A percentile compares a stretch with the other conserved stretches of the same genome.
These are phyloP conservation scores for Aphanomyces invadans DNA, from an alignment of 352 stramenopile species.

Conservation along the genomic window DNA sequence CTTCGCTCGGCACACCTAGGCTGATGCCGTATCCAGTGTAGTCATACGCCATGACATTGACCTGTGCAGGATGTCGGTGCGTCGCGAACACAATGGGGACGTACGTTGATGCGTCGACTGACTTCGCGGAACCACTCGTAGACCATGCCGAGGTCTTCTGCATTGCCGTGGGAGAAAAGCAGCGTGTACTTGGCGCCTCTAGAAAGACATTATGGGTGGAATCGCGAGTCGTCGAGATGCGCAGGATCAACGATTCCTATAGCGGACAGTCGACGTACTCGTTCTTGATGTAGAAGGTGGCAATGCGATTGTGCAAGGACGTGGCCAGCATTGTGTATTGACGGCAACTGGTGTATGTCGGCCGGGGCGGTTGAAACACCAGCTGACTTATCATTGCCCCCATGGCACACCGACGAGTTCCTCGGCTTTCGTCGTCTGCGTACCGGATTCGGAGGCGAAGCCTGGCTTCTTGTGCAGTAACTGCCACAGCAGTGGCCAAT, in stretches of 20 bases:
- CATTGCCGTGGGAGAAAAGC: conserved; percentile 96
- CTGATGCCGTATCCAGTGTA: conserved; percentile 98
- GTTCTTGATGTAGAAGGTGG: conserved; percentile 92
- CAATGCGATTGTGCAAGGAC: conserved; percentile 80
- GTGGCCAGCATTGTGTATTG: conserved; percentile 93
- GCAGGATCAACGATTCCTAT: background rate
- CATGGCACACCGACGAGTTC: conserved; percentile 57
- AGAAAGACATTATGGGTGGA: background rate
- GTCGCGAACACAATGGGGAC: background rate
- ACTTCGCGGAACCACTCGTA: conserved; percentile 96
- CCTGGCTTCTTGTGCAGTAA: too few relatives aligned
- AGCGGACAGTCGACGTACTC: conserved; percentile 39
- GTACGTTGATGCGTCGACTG: conserved; percentile 57
- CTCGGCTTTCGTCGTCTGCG: conserved; percentile 39
- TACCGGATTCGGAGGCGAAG: too few relatives aligned
- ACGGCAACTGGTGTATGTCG: conserved; percentile 66
- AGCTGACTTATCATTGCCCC: conserved; percentile 70
- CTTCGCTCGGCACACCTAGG: conserved; percentile 87
- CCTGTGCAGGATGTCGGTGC: conserved; percentile 29
- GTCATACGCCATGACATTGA: conserved; percentile 89
- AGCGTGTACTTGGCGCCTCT: conserved; percentile 91
- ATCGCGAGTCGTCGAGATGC: background rate
- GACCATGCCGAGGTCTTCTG: conserved; percentile 96
- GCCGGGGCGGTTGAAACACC: conserved; percentile 82
- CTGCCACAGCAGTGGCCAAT: background rate